phyloP scores from a whole-genome alignment of 2,329 filamentous ascomycete genomes.

The Colletotrichum chlorophyti region DNA sequence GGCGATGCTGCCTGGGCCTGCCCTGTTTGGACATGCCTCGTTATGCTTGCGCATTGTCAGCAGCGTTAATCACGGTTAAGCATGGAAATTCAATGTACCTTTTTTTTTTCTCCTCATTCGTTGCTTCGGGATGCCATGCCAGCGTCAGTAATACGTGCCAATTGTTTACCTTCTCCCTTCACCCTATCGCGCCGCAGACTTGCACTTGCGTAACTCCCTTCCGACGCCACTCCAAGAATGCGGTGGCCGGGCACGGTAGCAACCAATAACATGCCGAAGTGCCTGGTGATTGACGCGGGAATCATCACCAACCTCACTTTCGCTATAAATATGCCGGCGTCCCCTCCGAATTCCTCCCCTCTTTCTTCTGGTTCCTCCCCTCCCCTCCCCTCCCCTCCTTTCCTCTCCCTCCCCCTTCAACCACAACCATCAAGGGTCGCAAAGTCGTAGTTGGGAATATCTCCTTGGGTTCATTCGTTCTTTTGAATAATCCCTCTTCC shows the following conservation, averaged over 20 bases:
- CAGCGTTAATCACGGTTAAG: conserved; percentile 7
- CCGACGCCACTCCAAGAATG: conserved; percentile 1
- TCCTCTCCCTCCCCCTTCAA: conserved; percentile 56
- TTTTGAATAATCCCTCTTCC: conserved; percentile 39
- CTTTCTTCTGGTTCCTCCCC: conserved; percentile 49
- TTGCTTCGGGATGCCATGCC: neutral
- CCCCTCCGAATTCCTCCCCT: conserved; percentile 34
- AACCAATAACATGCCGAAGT: conserved; percentile 27
- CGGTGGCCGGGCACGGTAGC: conserved; percentile 19
- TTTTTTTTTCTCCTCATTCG: neutral
- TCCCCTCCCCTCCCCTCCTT: no score
- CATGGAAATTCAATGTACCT: neutral
- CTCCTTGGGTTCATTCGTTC: conserved; percentile 57
- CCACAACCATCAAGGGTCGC: conserved; percentile 62
- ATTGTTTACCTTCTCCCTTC: neutral
- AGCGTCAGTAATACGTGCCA: neutral
- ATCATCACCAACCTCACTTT: conserved; percentile 24
- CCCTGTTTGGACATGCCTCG: conserved; percentile 1
- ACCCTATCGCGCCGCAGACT: conserved; percentile 18
- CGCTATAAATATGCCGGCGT: conserved; percentile 41
- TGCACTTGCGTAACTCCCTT: neutral
- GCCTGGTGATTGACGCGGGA: neutral
- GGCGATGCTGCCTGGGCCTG: conserved; percentile 27
- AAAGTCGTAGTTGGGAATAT: conserved; percentile 60
- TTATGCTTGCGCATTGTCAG: neutral